Base-by-base conservation (phyloP, 2,329 filamentous ascomycete species). In the Trichophyton benhamiae region DNA sequence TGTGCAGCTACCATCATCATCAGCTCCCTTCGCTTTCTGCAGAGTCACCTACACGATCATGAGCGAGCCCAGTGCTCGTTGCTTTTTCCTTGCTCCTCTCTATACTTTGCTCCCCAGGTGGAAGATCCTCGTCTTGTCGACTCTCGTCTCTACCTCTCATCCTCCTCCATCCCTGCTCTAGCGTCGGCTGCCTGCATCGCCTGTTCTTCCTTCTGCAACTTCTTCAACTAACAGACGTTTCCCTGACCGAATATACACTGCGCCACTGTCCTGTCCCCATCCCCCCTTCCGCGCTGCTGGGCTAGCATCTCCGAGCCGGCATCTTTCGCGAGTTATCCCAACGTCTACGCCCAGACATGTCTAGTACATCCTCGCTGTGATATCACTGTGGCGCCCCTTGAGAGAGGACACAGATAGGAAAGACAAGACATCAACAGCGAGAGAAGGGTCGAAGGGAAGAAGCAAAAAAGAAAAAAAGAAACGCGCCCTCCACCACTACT, bases 111-210 rank as follows among this genome's bases (percentile, higher is more conserved):
- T 49, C 46, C 22, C 46, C 20, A 20, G 11, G 20, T 22, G 48
- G 48, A 52, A 52, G 48, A 52, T 52, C 48, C 48, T 52, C 48
- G 22, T 52, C 48, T 11, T 9, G 6, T 33, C 30, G 30, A 33
- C 30, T 33, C 30, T 52, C 48, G 48, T 52, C 25, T 30, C 27
- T 22, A 25, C 48, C 48, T 30, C 27, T 53, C 48, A 27, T 53
- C 48, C 20, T 53, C 48, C 15, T 27, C 48, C 4, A 53, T 53
- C 48, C 48, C 48, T 53, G 48, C 48, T 53, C 48, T 53, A 53
- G 48, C 48, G 48, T 53, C 48, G 48, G 48, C 48, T 53, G 48
- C 48, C 48, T 53, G 48, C 48, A 53, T 53, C 48, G 48, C 48
- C 48, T 22, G n/a, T 11, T 53, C 48, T 15, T 30, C 22, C 20